Percentiles rank a stretch among this genome's conserved stretches.
Evolutionary conservation across 2,329 filamentous ascomycete genomes (phyloP).

Genomic region (Exophiala phaeomuriformis): DNA sequence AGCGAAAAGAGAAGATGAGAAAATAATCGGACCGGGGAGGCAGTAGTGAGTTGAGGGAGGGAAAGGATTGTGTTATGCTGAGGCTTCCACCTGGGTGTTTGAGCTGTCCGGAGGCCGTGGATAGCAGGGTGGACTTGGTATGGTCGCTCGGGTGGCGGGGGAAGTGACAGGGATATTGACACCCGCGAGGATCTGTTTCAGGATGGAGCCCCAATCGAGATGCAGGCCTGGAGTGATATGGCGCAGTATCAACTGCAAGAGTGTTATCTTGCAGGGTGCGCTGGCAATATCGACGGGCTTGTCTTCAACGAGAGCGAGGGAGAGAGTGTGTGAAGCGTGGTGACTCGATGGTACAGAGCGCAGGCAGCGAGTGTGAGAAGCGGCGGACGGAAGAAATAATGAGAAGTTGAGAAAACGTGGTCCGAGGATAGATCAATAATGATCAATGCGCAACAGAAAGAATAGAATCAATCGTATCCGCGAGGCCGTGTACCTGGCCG

Average conservation of each 20-base stretch:
- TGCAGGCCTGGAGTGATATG: conserved; percentile 3
- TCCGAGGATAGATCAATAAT: too few relatives aligned
- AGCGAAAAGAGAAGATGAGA: not conserved
- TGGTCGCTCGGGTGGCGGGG: conserved; percentile 16
- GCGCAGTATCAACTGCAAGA: not conserved
- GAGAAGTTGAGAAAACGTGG: too few relatives aligned
- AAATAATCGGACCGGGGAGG: not conserved
- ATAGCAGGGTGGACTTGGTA: not conserved
- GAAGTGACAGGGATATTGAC: conserved; percentile 8
- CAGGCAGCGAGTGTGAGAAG: too few relatives aligned
- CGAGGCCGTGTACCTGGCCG: too few relatives aligned
- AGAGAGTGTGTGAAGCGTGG: too few relatives aligned
- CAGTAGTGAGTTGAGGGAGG: conserved; percentile 3
- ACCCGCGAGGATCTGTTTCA: conserved; percentile 20
- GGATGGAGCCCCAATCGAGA: not conserved
- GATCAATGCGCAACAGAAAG: too few relatives aligned
- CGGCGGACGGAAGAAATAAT: too few relatives aligned
- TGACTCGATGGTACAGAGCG: too few relatives aligned
- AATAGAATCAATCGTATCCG: too few relatives aligned
- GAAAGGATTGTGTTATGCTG: not conserved
- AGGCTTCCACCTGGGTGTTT: not conserved
- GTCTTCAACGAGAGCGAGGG: too few relatives aligned
- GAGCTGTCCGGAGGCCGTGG: not conserved
- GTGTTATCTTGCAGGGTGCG: too few relatives aligned
- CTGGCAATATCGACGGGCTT: too few relatives aligned